Conservation (phyloP, 1,139 yeast genomes). For the Petasospora fabianii region DNA sequence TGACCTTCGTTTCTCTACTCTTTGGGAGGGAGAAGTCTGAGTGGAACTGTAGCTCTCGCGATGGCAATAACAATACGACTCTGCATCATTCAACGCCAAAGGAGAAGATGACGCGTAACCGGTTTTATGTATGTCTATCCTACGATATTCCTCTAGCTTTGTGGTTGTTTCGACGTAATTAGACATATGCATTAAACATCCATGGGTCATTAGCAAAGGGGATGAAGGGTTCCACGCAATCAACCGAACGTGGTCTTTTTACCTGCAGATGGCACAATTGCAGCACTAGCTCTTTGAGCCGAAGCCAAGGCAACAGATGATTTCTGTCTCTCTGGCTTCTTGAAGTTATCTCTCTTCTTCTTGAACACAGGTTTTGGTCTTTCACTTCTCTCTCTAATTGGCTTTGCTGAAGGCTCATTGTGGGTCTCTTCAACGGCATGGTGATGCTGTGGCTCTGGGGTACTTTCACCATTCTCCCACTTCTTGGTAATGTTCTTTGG, state of each 20-base stretch:
- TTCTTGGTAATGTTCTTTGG: constrained; percentile 38
- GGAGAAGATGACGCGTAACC: no score
- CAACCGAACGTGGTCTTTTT: constrained; percentile 69
- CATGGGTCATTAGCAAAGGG: no score
- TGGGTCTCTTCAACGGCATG: constrained; percentile 4
- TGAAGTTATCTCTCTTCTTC: constrained; percentile 23
- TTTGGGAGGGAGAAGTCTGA: no score
- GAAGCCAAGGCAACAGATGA: constrained; percentile 86
- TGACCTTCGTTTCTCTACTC: no score
- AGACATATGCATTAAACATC: no score
- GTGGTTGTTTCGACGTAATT: no score
- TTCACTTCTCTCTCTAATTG: constrained; percentile 23
- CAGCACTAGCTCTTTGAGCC: constrained; percentile 88
- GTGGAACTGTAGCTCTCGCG: no score
- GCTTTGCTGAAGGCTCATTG: constrained; percentile 9
- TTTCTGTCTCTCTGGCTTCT: constrained; percentile 35
- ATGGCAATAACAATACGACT: no score
- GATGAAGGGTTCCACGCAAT: no score
- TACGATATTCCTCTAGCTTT: no score
- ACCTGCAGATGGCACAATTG: constrained; percentile 88
- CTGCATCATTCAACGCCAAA: no score
- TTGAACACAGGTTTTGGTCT: constrained; percentile 4
- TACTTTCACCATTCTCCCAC: background rate
- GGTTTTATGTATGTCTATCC: no score
- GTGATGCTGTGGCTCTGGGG: background rate